A percentile compares a stretch with the other conserved stretches of the same genome.
Conservation (phyloP, 2,329 filamentous ascomycete species). For the Immersiporthe knoxdaviesiana region DNA sequence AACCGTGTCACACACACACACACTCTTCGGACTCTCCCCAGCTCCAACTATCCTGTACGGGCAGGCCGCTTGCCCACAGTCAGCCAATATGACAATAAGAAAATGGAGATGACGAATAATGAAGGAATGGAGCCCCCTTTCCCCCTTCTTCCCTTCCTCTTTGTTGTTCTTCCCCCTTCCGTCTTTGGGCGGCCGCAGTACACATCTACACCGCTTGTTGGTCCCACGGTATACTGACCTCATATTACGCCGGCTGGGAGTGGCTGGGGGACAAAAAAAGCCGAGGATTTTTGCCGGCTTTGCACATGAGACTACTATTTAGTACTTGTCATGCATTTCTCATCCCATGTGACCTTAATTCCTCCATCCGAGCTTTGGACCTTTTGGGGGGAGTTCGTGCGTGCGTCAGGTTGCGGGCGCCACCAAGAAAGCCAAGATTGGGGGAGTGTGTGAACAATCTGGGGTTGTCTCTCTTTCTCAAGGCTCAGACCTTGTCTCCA, state of each 20-base stretch:
- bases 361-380: not conserved
- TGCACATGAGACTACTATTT: not conserved
- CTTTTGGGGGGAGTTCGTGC: not conserved
- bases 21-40: not conserved
- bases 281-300: not conserved
- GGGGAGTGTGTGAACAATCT: not conserved
- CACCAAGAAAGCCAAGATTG: not conserved
- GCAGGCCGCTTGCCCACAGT: not conserved
- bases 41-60: not conserved
- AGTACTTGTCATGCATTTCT: not conserved
- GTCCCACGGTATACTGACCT: not conserved
- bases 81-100: not conserved
- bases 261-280: not conserved
- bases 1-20: not conserved
- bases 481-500: not conserved
- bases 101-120: not conserved
- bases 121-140: not conserved
- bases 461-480: not conserved
- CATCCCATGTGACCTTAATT: not conserved
- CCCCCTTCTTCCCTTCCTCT: no score
- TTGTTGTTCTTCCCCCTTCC: not conserved
- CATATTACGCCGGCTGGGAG: not conserved
- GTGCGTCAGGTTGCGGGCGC: not conserved
- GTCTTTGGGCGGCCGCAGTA: not conserved
- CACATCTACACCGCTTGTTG: not conserved